phyloP scores from a whole-genome alignment of 805 yeast species.

The Ogataea neopini region DNA sequence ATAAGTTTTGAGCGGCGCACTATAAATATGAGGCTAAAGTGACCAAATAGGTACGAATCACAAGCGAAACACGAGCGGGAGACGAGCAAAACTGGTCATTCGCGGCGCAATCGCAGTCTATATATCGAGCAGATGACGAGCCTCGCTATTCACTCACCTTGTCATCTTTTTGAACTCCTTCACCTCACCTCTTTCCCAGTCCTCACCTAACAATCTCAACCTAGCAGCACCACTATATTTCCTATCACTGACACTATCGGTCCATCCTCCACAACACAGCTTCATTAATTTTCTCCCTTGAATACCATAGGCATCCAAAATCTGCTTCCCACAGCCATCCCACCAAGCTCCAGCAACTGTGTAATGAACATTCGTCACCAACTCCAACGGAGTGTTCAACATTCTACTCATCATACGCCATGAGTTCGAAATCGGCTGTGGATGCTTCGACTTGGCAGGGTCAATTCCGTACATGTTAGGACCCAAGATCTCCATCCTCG shows the following conservation, averaged over 20 bases:
- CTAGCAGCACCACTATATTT: conserved; percentile 79
- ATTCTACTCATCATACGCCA: conserved; percentile 79
- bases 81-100: too few species aligned
- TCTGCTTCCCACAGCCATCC: conserved; percentile 72
- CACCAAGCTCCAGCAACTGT: conserved; percentile 82
- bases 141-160: background rate
- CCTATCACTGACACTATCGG: conserved; percentile 48
- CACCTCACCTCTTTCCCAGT: conserved; percentile 58
- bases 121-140: background rate
- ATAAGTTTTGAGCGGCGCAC: background rate
- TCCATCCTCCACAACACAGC: conserved; percentile 51
- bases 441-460: conserved; percentile 40
- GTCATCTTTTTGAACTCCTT: conserved; percentile 47
- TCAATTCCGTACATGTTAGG: conserved; percentile 23
- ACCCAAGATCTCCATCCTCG: conserved; percentile 48
- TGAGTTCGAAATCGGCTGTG: conserved; percentile 53
- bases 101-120: too few species aligned
- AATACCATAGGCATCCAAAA: conserved; percentile 57
- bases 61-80: too few species aligned
- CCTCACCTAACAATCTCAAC: conserved; percentile 75
- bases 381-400: conserved; percentile 53
- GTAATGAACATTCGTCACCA: conserved; percentile 69
- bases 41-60: too few species aligned
- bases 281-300: conserved; percentile 69
- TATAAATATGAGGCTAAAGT: background rate